Evolutionary conservation across 768 basidiomycete genomes (phyloP).

Genomic region (Lactifluus pinguis): DNA sequence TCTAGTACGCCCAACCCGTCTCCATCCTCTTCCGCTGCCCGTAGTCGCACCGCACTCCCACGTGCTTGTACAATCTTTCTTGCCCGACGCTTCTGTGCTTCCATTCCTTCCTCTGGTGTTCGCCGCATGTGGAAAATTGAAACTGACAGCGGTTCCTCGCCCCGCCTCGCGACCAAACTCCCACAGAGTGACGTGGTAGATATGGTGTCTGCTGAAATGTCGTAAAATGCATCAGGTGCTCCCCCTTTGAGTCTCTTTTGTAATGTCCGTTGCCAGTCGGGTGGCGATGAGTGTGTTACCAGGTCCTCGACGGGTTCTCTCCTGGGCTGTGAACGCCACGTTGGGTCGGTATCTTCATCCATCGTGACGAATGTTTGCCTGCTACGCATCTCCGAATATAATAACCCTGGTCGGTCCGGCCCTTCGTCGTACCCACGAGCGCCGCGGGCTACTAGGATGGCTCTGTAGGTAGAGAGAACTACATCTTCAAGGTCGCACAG

Average conservation of each 20-base stretch:
- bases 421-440: constrained; percentile 7
- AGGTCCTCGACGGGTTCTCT: background rate
- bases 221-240: background rate
- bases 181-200: background rate
- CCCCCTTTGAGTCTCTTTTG: background rate
- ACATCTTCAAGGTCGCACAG: constrained; percentile 7
- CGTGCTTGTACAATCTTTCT: constrained; percentile 5
- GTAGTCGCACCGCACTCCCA: constrained; percentile 4
- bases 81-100: constrained; percentile 1
- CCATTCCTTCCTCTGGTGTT: background rate
- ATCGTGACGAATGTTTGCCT: background rate
- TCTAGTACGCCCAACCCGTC: background rate
- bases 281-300: constrained; percentile 2
- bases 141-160: background rate
- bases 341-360: background rate
- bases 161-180: background rate
- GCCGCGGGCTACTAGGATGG: background rate
- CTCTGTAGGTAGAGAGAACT: constrained; percentile 7
- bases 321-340: background rate
- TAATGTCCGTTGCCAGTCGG: constrained; percentile 6
- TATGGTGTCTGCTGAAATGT: background rate
- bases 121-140: background rate
- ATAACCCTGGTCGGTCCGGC: background rate
- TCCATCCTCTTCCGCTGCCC: background rate
- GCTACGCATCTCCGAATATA: constrained; percentile 15